Base-by-base conservation (phyloP, 495 filamentous ascomycete genomes). In the Aspergillus coremiiformis region DNA sequence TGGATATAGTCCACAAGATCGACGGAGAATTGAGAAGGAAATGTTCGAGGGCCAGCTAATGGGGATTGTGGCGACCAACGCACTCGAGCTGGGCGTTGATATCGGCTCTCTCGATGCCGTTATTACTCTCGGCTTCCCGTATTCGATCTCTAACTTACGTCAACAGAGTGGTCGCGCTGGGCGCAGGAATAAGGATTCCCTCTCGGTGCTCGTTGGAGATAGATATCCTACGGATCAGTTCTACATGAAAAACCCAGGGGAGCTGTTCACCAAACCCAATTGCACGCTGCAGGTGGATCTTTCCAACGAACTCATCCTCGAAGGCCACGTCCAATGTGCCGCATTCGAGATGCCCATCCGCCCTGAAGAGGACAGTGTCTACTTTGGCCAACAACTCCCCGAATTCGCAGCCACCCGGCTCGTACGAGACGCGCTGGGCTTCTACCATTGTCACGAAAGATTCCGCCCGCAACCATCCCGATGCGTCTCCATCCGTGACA, bases 11-110 rank as follows among this genome's bases (percentile, higher is more conserved):
- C 84, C 93, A 11, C 92, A 96, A 71, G 93, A 99, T 63, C 79
- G 93, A 33, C 80, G 94, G 20, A 73, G 76, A 43, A 97, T 99
- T 43, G 93, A 99, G 67, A 84, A 77, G 29, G 93, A 97, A 61
- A 96, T 99, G 93, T 97, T 97, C 56, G 89, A 95, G 44, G 93
- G 93, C 0, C 89, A 90, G 59, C 73, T 99, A 5, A 76, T 97
- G 62, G 94, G 93, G 4, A 93, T 99, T 50, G 79, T 99, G 8
- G 93, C 91, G 7, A 99, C 93, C 1, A 95, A 83, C 50, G 93
- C 93, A 6, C 74, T 99, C 6, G 93, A 97, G 64, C 68, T 99
- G 1, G 93, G 93, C 12, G 86, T 99, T 35, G 93, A 99, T 66
- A 97, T 99, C 59, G 93, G 94, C 11, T 90, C 84, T 11, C 75